Conservation (phyloP, 371 early-diverging fungal species). For the Zychaea mexicana region DNA sequence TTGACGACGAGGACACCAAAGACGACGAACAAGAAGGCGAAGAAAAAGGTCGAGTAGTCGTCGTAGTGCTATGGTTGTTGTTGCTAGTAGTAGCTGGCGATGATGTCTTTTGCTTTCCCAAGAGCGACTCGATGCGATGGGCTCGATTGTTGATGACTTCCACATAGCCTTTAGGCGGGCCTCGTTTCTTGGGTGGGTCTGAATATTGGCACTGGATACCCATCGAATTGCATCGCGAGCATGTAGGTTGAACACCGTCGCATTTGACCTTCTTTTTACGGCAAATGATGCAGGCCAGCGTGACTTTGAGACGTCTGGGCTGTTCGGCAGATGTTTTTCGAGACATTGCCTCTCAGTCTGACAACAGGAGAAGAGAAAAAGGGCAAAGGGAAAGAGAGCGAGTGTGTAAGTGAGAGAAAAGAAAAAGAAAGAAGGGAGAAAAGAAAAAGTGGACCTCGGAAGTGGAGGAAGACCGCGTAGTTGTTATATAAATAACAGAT, state of each 20-base stretch:
- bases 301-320: constrained; percentile 46
- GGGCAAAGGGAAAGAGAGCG: constrained; percentile 4
- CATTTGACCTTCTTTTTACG: constrained; percentile 55
- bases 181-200: constrained; percentile 47
- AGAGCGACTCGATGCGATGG: constrained; percentile 67
- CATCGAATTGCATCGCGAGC: constrained; percentile 40
- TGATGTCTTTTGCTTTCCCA: constrained; percentile 18
- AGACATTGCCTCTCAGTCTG: not conserved
- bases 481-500: constrained; percentile 3
- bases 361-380: not conserved
- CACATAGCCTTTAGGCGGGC: constrained; percentile 76
- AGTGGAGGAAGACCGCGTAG: constrained; percentile 1
- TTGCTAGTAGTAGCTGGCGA: not conserved
- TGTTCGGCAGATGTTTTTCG: constrained; percentile 14
- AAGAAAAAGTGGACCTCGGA: constrained; percentile 9
- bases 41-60: no score
- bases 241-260: constrained; percentile 46
- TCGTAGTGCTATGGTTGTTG: not conserved
- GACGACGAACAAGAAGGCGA: no score
- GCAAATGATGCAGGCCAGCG: constrained; percentile 47
- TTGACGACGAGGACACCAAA: no score
- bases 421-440: constrained; percentile 14
- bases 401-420: constrained; percentile 10
- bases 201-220: constrained; percentile 39
- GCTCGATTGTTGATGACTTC: constrained; percentile 73